These are phyloP conservation scores for Huntiella moniliformis DNA, from an alignment of 2,329 filamentous ascomycete genomes.

Conservation along the genomic window DNA sequence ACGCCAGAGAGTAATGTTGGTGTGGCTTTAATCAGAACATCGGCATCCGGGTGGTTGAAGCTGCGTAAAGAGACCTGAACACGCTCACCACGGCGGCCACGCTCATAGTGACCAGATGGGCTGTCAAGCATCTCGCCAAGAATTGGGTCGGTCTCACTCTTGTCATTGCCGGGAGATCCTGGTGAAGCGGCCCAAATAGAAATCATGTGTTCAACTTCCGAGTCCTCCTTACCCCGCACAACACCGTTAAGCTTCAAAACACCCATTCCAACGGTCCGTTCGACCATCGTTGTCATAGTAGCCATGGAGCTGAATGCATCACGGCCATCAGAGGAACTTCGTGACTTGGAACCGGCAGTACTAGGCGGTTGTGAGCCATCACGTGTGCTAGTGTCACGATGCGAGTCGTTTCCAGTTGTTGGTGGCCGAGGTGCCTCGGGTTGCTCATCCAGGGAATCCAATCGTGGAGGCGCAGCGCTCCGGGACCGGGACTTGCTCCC, in stretches of 20 bases:
- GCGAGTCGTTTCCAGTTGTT: conserved; percentile 22
- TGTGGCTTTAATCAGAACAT: conserved; percentile 63
- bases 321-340: conserved; percentile 20
- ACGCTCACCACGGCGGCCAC: conserved; percentile 52
- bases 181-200: conserved; percentile 54
- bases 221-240: conserved; percentile 45
- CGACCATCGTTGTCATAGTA: conserved; percentile 16
- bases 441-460: conserved; percentile 39
- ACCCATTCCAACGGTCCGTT: conserved; percentile 56
- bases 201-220: conserved; percentile 59
- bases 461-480: conserved; percentile 23
- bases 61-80: conserved; percentile 63
- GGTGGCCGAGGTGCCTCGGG: conserved; percentile 23
- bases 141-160: conserved; percentile 50
- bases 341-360: conserved; percentile 35
- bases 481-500: conserved; percentile 35
- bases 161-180: conserved; percentile 13
- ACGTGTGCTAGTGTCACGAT: conserved; percentile 21
- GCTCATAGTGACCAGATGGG: conserved; percentile 54
- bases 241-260: conserved; percentile 57
- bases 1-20: conserved; percentile 75
- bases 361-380: conserved; percentile 25
- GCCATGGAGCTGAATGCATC: conserved; percentile 13
- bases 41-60: conserved; percentile 61
- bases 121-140: conserved; percentile 57